Conservation (phyloP, 805 yeast genomes). For the Priceomyces fermenticarens region DNA sequence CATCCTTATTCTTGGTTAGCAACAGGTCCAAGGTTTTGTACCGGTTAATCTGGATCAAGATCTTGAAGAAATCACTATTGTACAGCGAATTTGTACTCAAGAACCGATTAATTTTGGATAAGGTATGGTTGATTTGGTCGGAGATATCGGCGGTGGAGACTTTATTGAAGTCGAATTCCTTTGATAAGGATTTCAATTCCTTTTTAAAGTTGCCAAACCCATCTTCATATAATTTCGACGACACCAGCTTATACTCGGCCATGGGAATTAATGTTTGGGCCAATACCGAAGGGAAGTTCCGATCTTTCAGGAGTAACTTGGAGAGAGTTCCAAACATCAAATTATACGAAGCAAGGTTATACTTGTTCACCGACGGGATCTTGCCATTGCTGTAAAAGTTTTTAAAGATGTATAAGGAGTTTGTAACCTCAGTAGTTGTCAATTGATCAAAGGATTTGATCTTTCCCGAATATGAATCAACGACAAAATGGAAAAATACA, state of each 20-base stretch:
- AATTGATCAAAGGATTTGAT: conserved; percentile 20
- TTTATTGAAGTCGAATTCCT: conserved; percentile 18
- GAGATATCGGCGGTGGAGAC: conserved; percentile 16
- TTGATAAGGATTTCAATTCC: conserved; percentile 19
- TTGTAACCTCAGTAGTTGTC: conserved; percentile 22
- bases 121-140: conserved; percentile 12
- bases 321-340: conserved; percentile 19
- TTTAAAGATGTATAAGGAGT: conserved; percentile 24
- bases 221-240: conserved; percentile 11
- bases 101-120: conserved; percentile 16
- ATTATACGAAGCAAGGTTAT: conserved; percentile 15
- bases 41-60: conserved; percentile 22
- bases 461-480: conserved; percentile 17
- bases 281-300: conserved; percentile 17
- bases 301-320: conserved; percentile 11
- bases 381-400: conserved; percentile 15
- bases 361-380: conserved; percentile 13
- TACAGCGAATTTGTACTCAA: conserved; percentile 8
- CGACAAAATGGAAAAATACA: conserved; percentile 18
- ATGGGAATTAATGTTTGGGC: conserved; percentile 15
- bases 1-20: conserved; percentile 12
- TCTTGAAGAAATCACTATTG: conserved; percentile 13
- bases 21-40: conserved; percentile 19
- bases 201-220: conserved; percentile 16
- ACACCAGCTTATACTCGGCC: conserved; percentile 7